phyloP scores from a whole-genome alignment of 2,329 filamentous ascomycete species.

The Harringtonia lauricola region DNA sequence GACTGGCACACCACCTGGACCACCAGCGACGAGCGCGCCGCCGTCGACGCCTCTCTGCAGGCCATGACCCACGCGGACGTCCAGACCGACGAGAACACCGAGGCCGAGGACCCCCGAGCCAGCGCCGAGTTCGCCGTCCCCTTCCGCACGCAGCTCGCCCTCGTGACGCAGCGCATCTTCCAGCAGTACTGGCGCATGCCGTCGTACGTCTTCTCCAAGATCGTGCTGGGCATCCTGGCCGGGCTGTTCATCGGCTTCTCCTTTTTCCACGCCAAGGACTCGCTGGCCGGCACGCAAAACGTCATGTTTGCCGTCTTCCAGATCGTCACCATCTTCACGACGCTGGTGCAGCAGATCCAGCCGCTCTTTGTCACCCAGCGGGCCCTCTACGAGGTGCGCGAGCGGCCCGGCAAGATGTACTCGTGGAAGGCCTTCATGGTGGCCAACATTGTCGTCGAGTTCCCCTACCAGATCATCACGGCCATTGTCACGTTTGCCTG shows the following conservation, averaged over 20 bases:
- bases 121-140: constrained; percentile 74
- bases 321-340: constrained; percentile 69
- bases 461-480: constrained; percentile 71
- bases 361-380: constrained; percentile 75
- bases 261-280: constrained; percentile 61
- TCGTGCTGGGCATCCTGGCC: constrained; percentile 50
- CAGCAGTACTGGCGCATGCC: constrained; percentile 88
- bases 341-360: constrained; percentile 70
- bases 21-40: constrained; percentile 41
- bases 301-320: constrained; percentile 82
- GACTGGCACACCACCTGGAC: constrained; percentile 56
- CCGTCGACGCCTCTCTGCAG: constrained; percentile 43
- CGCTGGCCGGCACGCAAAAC: constrained; percentile 69
- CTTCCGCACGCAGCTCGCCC: constrained; percentile 53
- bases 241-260: constrained; percentile 75
- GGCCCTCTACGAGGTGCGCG: constrained; percentile 71
- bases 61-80: too few relatives aligned
- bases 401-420: constrained; percentile 74
- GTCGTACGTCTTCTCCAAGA: constrained; percentile 79
- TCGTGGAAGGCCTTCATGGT: constrained; percentile 79
- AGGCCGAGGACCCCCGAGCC: constrained; percentile 36
- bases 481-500: constrained; percentile 53
- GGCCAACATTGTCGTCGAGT: constrained; percentile 69
- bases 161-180: constrained; percentile 66
- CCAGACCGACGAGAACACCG: constrained; percentile 28